Evolutionary conservation across 192 early-diverging fungal species (phyloP), one percentile per base, ranked within the genome.

Genomic region (Mortierella antarctica): DNA sequence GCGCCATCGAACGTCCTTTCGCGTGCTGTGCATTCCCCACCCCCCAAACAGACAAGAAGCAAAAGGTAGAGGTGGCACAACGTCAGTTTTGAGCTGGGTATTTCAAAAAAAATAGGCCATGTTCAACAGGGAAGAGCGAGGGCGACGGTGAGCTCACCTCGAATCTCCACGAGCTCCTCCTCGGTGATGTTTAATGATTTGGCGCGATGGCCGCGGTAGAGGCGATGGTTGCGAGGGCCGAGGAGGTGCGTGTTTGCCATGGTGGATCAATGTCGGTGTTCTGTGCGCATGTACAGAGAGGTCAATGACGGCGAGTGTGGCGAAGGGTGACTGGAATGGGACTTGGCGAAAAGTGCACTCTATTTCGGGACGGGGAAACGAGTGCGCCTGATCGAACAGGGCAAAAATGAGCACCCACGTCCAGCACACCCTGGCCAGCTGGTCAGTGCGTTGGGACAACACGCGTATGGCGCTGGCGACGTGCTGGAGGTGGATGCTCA

Each of bases 1-100:
- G 89, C 87, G 5, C 88, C 88, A 69, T 90, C 88, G 58, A 88
- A 90, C 0, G 89, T 90, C n/a, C 89, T 47, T 53, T 90, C 87
- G 3, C 85, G 71, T 10, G 89, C 89, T 90, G 62, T 31, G 31
- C 31, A 31, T 31, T n/a, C n/a, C n/a, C n/a, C n/a, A n/a, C 31
- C 31, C 31, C 31, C 31, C 1, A 31, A 31, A 41, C 17, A 53
- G 67, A 15, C n/a, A 20, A 41, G n/a, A 20, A 13, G 40, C 48
- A 52, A 51, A 53, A 17, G 15, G 8, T 1, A 52, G 45, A 18
- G 15, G 54, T 50, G 1, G 54, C 2, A 39, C 17, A 54, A 45
- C 41, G 11, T 45, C 14, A n/a, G 17, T 42, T 52, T 6, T 48
- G 17, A 54, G 10, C 15, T 40, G 3, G 47, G 31, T 58, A 39